Base-by-base conservation (phyloP, 441 rosid genomes). In the Erodium moschatum region DNA sequence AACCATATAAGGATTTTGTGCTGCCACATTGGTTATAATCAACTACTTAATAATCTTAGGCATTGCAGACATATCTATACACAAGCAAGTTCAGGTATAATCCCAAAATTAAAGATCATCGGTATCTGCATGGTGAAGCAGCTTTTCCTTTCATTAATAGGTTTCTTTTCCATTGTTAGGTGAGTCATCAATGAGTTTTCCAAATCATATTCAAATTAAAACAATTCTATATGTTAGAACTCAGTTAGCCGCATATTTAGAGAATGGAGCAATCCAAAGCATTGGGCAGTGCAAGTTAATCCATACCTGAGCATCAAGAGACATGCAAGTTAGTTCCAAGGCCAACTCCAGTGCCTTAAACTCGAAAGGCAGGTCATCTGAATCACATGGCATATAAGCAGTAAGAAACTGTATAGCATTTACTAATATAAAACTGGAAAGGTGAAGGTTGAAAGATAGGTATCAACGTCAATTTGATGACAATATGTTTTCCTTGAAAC, bases 331-430 rank as follows among this genome's bases (percentile, higher is more conserved):
- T 68, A 89, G 58, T 67, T 94, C 99, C 87, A 94, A 81, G 76
- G 97, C 97, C 81, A 94, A 73, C 78, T 94, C 99, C 76, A 94
- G 80, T 35, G 99, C 96, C 80, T 81, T 88, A 74, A 94, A 91
- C 70, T 94, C 97, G 77, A 94, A 94, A 24, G 97, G 99, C 72
- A 94, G 83, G 81, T 94, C 97, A 86, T 94, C 99, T 94, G 88
- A 72, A 80, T 73, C 68, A 82, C 68, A 74, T 29, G 70, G 74
- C 61, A 77, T 19, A 73, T 24, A 24, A 0, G 21, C 58, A 13
- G 35, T 52, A 13, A 84, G 81, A 78, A 19, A 11, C 56, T 42
- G 64, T 24, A 21, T 54, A 21, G 46, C 67, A 21, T 20, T 58
- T 21, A 58, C 63, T 19, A 19, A 21, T 58, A 56, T 56, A 56